Percentiles rank a stretch among this genome's conserved stretches.
phyloP scores from a whole-genome alignment of 805 yeast genomes.

The Myxozyma neglecta region DNA sequence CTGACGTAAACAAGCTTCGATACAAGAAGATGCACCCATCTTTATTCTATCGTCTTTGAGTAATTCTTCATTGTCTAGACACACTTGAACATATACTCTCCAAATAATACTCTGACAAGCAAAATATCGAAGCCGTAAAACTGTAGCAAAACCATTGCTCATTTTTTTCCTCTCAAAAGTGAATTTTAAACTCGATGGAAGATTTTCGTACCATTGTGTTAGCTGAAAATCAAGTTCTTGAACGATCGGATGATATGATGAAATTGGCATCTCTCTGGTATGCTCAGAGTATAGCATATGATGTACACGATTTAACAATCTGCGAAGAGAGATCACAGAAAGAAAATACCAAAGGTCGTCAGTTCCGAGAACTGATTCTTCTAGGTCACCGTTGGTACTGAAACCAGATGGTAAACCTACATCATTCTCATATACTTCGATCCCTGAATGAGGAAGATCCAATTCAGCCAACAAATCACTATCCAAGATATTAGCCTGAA shows the following conservation, averaged over 20 bases:
- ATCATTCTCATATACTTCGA: slow-evolving; percentile 15
- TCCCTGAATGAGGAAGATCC: slow-evolving; percentile 23
- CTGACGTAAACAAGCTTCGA: slow-evolving; percentile 22
- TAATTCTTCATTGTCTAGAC: slow-evolving; percentile 10
- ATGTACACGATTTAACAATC: slow-evolving; percentile 23
- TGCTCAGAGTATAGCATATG: slow-evolving; percentile 17
- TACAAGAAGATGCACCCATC: slow-evolving; percentile 18
- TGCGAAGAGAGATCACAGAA: slow-evolving; percentile 18
- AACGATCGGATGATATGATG: slow-evolving; percentile 22
- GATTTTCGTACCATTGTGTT: slow-evolving; percentile 23
- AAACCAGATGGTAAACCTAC: slow-evolving; percentile 25
- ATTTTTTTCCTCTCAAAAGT: slow-evolving; percentile 7
- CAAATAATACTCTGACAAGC: slow-evolving; percentile 23
- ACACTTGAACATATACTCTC: slow-evolving; percentile 19
- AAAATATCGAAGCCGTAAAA: slow-evolving; percentile 19
- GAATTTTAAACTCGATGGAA: slow-evolving; percentile 8
- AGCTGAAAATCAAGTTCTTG: slow-evolving; percentile 26
- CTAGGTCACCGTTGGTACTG: background rate
- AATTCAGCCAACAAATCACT: slow-evolving; percentile 25
- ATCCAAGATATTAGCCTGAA: background rate
- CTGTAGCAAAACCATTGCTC: slow-evolving; percentile 10
- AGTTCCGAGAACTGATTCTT: slow-evolving; percentile 10
- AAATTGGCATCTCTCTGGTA: slow-evolving; percentile 12
- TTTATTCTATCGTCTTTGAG: slow-evolving; percentile 7
- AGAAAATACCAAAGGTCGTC: slow-evolving; percentile 26